A percentile compares a stretch with the other conserved stretches of the same genome.
Conservation (phyloP, 371 early-diverging fungal species). For the Funneliformis caledonium region DNA sequence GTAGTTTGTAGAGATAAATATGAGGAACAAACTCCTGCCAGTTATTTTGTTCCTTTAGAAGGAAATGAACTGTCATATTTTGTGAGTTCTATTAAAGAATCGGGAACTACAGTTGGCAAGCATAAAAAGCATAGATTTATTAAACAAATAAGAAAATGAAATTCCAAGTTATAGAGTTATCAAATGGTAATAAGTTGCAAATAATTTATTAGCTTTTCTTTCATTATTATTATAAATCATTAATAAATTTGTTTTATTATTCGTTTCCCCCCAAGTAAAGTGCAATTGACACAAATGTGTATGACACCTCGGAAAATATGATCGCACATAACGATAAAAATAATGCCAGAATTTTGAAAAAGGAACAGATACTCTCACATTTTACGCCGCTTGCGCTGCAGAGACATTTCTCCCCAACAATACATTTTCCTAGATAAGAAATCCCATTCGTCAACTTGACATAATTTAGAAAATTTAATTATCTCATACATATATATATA, state of each 20-base stretch:
- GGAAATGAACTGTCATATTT: constrained; percentile 50
- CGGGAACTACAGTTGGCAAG: constrained; percentile 46
- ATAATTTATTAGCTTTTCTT: background rate
- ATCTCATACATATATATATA: too few relatives aligned
- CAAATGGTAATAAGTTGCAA: constrained; percentile 54
- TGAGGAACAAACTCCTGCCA: constrained; percentile 84
- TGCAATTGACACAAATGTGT: constrained; percentile 93
- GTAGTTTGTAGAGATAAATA: constrained; percentile 85
- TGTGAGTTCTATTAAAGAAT: constrained; percentile 60
- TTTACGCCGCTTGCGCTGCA: too few relatives aligned
- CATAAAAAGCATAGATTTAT: constrained; percentile 62
- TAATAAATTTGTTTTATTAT: constrained; percentile 57
- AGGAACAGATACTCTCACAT: too few relatives aligned
- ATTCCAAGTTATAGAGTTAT: constrained; percentile 92
- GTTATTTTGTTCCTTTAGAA: constrained; percentile 87
- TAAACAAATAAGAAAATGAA: constrained; percentile 82
- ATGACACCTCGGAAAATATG: too few relatives aligned
- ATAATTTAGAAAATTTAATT: too few relatives aligned
- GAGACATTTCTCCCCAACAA: too few relatives aligned
- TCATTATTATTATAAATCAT: background rate
- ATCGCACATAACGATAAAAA: too few relatives aligned
- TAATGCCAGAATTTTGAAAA: too few relatives aligned
- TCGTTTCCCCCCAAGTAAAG: constrained; percentile 83
- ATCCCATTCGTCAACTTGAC: too few relatives aligned
- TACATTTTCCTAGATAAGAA: too few relatives aligned